Percentiles rank a stretch among this genome's conserved stretches.
Evolutionary conservation across 2,329 filamentous ascomycete species (phyloP).

Genomic region (Eurotiales sp.): DNA sequence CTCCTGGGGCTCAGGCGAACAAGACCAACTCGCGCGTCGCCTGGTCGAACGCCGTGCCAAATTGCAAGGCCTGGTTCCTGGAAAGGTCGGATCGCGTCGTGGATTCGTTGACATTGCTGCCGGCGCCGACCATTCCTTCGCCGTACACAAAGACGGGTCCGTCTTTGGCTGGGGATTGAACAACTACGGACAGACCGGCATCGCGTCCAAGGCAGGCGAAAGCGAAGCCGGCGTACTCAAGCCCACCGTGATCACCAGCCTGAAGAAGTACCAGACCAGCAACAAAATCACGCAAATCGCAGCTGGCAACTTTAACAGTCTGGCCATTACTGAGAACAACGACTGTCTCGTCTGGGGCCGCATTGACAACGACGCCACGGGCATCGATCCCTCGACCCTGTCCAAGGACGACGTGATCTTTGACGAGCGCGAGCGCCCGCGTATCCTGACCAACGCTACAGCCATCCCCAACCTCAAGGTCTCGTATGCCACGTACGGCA

Average conservation of each 20-base stretch:
- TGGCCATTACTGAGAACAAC: constrained; percentile 49
- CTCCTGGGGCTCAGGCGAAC: constrained; percentile 59
- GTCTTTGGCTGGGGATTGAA: constrained; percentile 79
- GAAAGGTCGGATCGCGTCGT: constrained; percentile 51
- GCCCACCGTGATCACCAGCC: constrained; percentile 60
- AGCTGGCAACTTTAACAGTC: constrained; percentile 69
- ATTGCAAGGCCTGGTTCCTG: constrained; percentile 48
- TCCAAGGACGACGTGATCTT: constrained; percentile 53
- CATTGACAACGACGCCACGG: constrained; percentile 52
- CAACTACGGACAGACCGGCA: constrained; percentile 74
- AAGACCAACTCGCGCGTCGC: constrained; percentile 62
- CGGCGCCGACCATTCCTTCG: constrained; percentile 75
- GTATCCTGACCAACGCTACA: constrained; percentile 55
- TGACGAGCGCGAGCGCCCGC: constrained; percentile 58
- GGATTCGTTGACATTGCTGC: constrained; percentile 57
- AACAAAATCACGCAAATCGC: constrained; percentile 61
- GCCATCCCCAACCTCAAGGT: constrained; percentile 33
- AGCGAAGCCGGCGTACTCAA: constrained; percentile 64
- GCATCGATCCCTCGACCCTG: constrained; percentile 50
- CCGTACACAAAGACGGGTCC: constrained; percentile 60
- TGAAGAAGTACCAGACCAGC: constrained; percentile 53
- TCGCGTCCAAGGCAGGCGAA: constrained; percentile 56
- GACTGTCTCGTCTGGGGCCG: constrained; percentile 55
- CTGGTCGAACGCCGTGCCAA: constrained; percentile 51
- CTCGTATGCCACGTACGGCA: constrained; percentile 58